A percentile compares a stretch with the other conserved stretches of the same genome.
Evolutionary conservation across 306 rosid species (phyloP).

Genomic region (Potentilla sterilis): DNA sequence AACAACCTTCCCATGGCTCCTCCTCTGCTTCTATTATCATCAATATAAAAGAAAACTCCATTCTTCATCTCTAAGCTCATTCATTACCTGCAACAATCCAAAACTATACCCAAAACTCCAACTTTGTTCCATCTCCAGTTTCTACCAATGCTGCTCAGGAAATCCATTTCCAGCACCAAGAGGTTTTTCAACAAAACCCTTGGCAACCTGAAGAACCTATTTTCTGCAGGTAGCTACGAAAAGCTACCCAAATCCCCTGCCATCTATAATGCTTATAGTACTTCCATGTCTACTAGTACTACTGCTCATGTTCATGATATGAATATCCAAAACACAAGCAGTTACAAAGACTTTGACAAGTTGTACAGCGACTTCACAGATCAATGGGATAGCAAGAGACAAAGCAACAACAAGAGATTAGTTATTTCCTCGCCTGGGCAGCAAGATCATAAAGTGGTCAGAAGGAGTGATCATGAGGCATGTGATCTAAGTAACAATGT

Average conservation of each 20-base stretch:
- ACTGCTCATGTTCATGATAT: constrained; percentile 20
- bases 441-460: constrained; percentile 31
- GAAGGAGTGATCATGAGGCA: constrained; percentile 28
- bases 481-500: constrained; percentile 17
- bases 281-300: neutral
- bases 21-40: constrained; percentile 25
- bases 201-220: constrained; percentile 62
- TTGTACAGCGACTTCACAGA: constrained; percentile 36
- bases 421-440: constrained; percentile 19
- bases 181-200: constrained; percentile 70
- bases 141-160: constrained; percentile 59
- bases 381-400: constrained; percentile 40
- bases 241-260: constrained; percentile 65
- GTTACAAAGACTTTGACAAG: constrained; percentile 42
- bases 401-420: constrained; percentile 29
- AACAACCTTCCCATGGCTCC: constrained; percentile 54
- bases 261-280: constrained; percentile 23
- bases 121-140: neutral
- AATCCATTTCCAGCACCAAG: constrained; percentile 66
- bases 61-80: constrained; percentile 11
- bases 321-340: constrained; percentile 19
- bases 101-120: constrained; percentile 16
- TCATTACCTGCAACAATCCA: constrained; percentile 33
- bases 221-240: constrained; percentile 48
- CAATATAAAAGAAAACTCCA: constrained; percentile 42